Evolutionary conservation across 495 filamentous ascomycete genomes (phyloP), one percentile per base, ranked within the genome.

Genomic region (Halenospora varia): DNA sequence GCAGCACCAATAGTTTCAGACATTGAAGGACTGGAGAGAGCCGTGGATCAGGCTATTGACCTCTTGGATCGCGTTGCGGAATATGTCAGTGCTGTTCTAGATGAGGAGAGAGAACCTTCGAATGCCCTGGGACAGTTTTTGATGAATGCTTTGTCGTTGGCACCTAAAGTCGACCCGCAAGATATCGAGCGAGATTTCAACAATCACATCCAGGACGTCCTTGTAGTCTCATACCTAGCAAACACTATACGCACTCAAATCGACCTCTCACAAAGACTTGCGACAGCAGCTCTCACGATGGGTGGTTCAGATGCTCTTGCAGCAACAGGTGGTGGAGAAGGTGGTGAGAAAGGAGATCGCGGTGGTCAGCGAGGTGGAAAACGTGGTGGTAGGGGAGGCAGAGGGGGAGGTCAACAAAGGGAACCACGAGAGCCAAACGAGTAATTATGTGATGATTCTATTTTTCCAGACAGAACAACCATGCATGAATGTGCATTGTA

Each of bases 231-330:
- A 48, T 98, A 98, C 78, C 81, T 98, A 46, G 91, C 94, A 64
- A 98, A 97, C 78, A 97, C 93, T 49, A 96, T 98, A 74, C 90
- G 94, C 71, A 97, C 93, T 65, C 94, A 98, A 79, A 98, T 98
- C 73, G 94, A 97, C 70, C 83, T 98, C 42, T 94, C 92, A 48
- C 95, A 96, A 77, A 84, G 92, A 25, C 76, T 97, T 59, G 92
- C 94, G 51, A 96, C 91, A 13, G 88, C 92, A 46, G 82, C 86
- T 44, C 79, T 96, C 23, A 87, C 85, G 15, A 79, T 80, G 52
- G 84, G 81, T 47, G 64, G 66, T 2, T 69, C 76, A 61, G 79
- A 79, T 51, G 61, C 62, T 2, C 58, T 66, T 18, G 73, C 69
- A 20, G 73, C 73, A 6, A 74, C 75, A 58, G 75, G 74, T 2